Base-by-base conservation (phyloP, 768 basidiomycete species). In the Fomitopsis serialis region DNA sequence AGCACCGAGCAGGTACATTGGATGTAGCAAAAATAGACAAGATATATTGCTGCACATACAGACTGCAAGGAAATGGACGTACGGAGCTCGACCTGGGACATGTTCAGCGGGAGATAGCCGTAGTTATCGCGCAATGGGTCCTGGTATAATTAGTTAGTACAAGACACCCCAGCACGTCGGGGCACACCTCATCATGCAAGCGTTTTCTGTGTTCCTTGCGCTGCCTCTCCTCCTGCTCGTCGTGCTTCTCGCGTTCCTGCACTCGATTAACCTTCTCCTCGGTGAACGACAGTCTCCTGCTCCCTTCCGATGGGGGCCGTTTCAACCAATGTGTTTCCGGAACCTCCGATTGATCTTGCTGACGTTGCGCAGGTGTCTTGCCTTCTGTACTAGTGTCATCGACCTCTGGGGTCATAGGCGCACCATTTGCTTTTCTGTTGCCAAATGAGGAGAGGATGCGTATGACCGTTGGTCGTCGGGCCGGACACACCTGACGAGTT, bases 71-170 rank as follows among this genome's bases (percentile, higher is more conserved):
- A 53, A 34, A 45, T 24, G 2, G 45, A 44, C 21, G 45, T n/a
- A 59, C 78, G 72, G 21, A 78, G 71, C 40, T 89, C 82, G 40
- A 83, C 78, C 67, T 92, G 87, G 15, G 94, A 96, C 72, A 93
- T 89, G 72, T 97, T 88, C 46, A 98, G 71, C 32, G 94, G 92
- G 8, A 95, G 77, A 55, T 80, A 75, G 35, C 97, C 97, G 68
- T 98, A 99, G 69, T 63, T 57, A 8, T 61, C 58, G 15, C 54
- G 51, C 1, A 63, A 35, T 0, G 66, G 66, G 36, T 67, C 66
- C 66, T 67, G 17, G 8, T 43, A 15, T 22, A 27, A 19, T 22
- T 52, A 48, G 19, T 48, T 37, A 21, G 6, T 17, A 23, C 19
- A 10, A 48, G 23, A n/a, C n/a, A n/a, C n/a, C n/a, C n/a, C n/a